These are phyloP conservation scores for Decorospora gaudefroyi DNA, from an alignment of 2,329 filamentous ascomycete genomes.

Conservation along the genomic window DNA sequence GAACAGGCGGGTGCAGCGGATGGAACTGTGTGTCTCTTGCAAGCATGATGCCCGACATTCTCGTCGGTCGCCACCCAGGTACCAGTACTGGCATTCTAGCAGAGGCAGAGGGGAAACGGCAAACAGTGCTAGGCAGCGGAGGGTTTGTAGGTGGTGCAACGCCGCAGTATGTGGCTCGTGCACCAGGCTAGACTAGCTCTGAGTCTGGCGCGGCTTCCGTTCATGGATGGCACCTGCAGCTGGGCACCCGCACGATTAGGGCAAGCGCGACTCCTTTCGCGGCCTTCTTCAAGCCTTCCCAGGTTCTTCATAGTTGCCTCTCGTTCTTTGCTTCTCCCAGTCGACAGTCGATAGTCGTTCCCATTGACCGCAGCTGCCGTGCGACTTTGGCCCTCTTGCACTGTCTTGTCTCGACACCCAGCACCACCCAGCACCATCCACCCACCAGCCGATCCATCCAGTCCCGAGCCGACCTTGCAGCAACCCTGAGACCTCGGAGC, in stretches of 20 bases:
- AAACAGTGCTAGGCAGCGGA: constrained; percentile 14
- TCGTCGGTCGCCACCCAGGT: too few relatives aligned
- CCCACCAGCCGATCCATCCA: constrained; percentile 30
- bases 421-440: constrained; percentile 19
- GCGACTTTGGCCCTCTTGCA: constrained; percentile 24
- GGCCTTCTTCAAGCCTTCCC: constrained; percentile 23
- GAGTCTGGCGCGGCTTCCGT: constrained; percentile 28
- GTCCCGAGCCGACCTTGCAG: constrained; percentile 37
- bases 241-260: constrained; percentile 12
- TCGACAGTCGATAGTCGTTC: constrained; percentile 10
- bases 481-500: constrained; percentile 32
- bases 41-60: background rate
- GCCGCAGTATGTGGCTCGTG: constrained; percentile 20
- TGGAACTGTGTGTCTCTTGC: background rate
- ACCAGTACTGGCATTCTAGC: too few relatives aligned
- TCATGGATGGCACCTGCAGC: constrained; percentile 25
- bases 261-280: constrained; percentile 32
- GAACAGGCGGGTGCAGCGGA: constrained; percentile 17
- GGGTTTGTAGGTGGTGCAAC: constrained; percentile 23
- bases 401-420: constrained; percentile 32
- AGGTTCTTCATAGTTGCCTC: constrained; percentile 11
- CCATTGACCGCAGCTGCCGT: constrained; percentile 33
- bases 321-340: constrained; percentile 21
- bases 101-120: constrained; percentile 3
- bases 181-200: constrained; percentile 17